Evolutionary conservation across 129 eudicot species (phyloP).

Genomic region (Calendula officinalis): DNA sequence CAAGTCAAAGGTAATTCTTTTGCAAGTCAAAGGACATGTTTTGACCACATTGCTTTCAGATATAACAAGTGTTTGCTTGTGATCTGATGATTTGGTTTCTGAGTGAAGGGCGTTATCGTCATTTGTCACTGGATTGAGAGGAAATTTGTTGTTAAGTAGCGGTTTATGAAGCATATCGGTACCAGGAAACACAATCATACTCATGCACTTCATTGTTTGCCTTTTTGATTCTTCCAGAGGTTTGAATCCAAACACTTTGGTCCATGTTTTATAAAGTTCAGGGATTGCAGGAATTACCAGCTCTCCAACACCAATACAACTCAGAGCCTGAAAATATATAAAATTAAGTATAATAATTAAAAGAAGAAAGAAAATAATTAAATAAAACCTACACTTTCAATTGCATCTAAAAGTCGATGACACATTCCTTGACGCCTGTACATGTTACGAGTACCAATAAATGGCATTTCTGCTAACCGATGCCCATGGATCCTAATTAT

Average conservation of each 20-base stretch:
- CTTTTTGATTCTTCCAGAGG: constrained; percentile 41
- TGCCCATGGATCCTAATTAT: constrained; percentile 72
- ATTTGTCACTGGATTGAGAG: constrained; percentile 20
- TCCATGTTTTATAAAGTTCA: constrained; percentile 55
- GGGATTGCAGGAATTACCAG: constrained; percentile 65
- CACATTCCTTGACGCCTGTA: constrained; percentile 99
- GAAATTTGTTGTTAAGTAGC: constrained; percentile 18
- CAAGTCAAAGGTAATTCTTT: constrained; percentile 20
- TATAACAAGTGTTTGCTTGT: constrained; percentile 14
- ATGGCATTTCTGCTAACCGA: constrained; percentile 95
- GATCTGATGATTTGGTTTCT: constrained; percentile 8
- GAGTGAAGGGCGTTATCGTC: neutral
- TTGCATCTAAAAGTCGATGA: constrained; percentile 71
- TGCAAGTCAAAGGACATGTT: constrained; percentile 4
- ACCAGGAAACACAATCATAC: constrained; percentile 56
- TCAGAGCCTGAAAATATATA: constrained; percentile 42
- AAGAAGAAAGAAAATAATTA: neutral
- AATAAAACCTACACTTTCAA: constrained; percentile 59
- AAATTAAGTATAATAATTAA: neutral
- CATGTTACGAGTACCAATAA: constrained; percentile 81
- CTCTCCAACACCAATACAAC: constrained; percentile 49
- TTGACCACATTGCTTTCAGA: constrained; percentile 12
- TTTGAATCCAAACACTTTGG: constrained; percentile 56
- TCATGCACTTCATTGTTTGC: constrained; percentile 39
- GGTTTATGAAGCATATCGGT: constrained; percentile 59